These are phyloP conservation scores for Sonneratia caseolaris DNA, from an alignment of 345 rosid species.

Conservation along the genomic window DNA sequence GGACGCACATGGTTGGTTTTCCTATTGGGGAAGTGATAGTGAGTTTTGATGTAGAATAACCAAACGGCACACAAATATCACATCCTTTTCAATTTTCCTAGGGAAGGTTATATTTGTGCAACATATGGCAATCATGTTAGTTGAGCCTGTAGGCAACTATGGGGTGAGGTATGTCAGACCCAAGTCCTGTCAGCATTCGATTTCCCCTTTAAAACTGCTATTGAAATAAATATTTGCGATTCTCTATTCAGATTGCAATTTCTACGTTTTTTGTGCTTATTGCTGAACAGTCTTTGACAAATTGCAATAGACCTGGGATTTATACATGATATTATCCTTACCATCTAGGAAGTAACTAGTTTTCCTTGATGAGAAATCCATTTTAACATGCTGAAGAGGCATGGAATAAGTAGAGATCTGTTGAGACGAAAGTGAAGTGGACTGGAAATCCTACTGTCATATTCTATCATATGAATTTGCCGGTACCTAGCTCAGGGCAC, in stretches of 20 bases:
- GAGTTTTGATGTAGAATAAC: not conserved
- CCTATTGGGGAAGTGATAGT: not conserved
- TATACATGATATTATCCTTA: conserved; percentile 81
- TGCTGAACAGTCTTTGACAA: conserved; percentile 80
- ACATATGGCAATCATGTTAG: conserved; percentile 90
- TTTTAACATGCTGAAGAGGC: conserved; percentile 63
- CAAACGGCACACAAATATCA: not conserved
- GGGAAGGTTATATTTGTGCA: conserved; percentile 73
- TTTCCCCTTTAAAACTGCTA: not conserved
- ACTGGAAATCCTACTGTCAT: not conserved
- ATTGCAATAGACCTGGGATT: conserved; percentile 89
- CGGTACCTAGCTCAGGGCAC: not conserved
- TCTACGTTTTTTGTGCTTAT: conserved; percentile 5
- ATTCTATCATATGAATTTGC: not conserved
- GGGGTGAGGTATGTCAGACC: conserved; percentile 66
- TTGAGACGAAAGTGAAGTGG: conserved; percentile 30
- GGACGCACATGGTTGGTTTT: not conserved
- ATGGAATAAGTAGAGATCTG: conserved; percentile 81
- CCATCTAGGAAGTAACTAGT: conserved; percentile 75
- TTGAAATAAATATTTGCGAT: not conserved
- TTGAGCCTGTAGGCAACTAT: conserved; percentile 87
- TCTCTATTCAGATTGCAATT: not conserved
- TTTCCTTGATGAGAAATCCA: conserved; percentile 63
- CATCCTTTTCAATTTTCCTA: not conserved
- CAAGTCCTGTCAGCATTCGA: not conserved